A percentile compares a stretch with the other conserved stretches of the same genome.
phyloP scores from a whole-genome alignment of 2,329 filamentous ascomycete genomes.

The Fusarium xyrophilum region DNA sequence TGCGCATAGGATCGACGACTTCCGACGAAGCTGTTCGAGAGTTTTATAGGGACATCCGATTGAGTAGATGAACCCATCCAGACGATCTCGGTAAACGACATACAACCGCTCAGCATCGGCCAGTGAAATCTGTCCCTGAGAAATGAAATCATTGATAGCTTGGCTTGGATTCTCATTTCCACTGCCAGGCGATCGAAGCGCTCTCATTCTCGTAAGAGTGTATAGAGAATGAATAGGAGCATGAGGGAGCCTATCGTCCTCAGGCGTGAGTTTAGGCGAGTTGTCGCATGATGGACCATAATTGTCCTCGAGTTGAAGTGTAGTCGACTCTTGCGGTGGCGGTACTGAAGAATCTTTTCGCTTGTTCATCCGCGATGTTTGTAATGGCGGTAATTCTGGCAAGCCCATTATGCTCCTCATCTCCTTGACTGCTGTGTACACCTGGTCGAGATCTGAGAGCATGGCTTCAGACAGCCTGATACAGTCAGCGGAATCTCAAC shows the following conservation, averaged over 20 bases:
- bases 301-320: constrained; percentile 16
- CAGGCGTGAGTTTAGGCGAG: constrained; percentile 39
- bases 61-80: constrained; percentile 61
- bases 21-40: constrained; percentile 59
- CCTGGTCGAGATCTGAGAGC: constrained; percentile 36
- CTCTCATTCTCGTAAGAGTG: constrained; percentile 47
- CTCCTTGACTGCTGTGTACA: constrained; percentile 37
- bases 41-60: constrained; percentile 59
- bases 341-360: constrained; percentile 14
- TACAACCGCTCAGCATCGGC: constrained; percentile 60
- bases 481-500: rapidly evolving
- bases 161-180: constrained; percentile 25
- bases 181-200: constrained; percentile 46
- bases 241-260: constrained; percentile 47
- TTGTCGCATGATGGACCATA: constrained; percentile 41
- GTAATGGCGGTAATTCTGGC: constrained; percentile 33
- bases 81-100: constrained; percentile 55
- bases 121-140: constrained; percentile 51
- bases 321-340: not conserved
- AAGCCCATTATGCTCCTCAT: constrained; percentile 36
- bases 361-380: constrained; percentile 20
- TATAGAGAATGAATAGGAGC: constrained; percentile 51
- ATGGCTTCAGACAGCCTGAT: constrained; percentile 24
- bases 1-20: constrained; percentile 61
- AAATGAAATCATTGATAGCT: constrained; percentile 46